Percentiles rank a stretch among this genome's conserved stretches.
Evolutionary conservation across 495 filamentous ascomycete genomes (phyloP).

Genomic region (Neurospora sp.): DNA sequence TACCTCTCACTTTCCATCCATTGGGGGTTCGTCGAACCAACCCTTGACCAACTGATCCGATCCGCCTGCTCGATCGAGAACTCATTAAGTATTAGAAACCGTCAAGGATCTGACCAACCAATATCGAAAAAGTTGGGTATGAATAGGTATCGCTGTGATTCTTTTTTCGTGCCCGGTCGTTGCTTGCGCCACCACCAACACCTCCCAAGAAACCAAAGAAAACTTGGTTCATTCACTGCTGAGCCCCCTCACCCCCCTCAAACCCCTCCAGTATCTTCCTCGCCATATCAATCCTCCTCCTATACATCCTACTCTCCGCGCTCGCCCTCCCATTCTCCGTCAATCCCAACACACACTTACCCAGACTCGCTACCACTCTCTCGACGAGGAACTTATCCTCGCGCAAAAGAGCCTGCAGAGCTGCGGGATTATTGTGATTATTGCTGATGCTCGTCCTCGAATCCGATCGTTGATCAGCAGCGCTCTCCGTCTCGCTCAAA

Average conservation of each 20-base stretch:
- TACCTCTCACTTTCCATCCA: background rate
- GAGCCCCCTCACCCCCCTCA: conserved; percentile 8
- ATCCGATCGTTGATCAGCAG: conserved; percentile 9
- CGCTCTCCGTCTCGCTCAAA: conserved; percentile 29
- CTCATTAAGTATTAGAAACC: background rate
- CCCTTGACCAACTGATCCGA: background rate
- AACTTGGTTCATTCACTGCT: background rate
- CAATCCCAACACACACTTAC: conserved; percentile 58
- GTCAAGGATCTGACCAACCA: background rate
- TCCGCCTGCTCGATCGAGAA: background rate
- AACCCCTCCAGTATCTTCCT: conserved; percentile 58
- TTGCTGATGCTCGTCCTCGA: conserved; percentile 11
- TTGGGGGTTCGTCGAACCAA: background rate
- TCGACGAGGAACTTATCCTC: conserved; percentile 72
- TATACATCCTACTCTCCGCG: conserved; percentile 51
- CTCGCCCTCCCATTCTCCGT: conserved; percentile 50
- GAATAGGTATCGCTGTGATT: background rate
- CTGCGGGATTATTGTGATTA: conserved; percentile 14
- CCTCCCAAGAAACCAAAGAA: background rate
- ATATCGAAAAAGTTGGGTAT: background rate
- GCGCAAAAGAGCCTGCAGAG: conserved; percentile 45
- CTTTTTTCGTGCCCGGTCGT: background rate
- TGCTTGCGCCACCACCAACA: background rate
- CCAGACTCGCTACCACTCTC: conserved; percentile 61
- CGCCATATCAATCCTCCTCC: conserved; percentile 64